A percentile compares a stretch with the other conserved stretches of the same genome.
phyloP scores from a whole-genome alignment of 768 basidiomycete species.

The Serpula lacrymans region DNA sequence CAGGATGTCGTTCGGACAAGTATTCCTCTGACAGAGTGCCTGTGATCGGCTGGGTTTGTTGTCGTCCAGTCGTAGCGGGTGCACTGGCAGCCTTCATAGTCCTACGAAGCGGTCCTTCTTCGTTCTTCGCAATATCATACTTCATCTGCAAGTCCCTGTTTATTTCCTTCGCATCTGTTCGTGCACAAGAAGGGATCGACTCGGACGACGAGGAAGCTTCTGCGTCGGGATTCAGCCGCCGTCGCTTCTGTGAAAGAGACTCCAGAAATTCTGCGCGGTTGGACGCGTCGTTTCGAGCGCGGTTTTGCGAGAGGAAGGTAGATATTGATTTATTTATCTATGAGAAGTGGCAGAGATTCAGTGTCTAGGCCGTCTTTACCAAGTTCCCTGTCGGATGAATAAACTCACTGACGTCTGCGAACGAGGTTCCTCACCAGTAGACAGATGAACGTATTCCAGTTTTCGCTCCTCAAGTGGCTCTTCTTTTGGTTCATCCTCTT shows the following conservation, averaged over 20 bases:
- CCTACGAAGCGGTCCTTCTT: slow-evolving; percentile 68
- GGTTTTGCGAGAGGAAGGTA: slow-evolving; percentile 63
- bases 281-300: slow-evolving; percentile 70
- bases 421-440: slow-evolving; percentile 43
- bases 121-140: slow-evolving; percentile 85
- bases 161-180: slow-evolving; percentile 66
- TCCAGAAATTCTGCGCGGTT: slow-evolving; percentile 75
- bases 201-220: slow-evolving; percentile 23
- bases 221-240: slow-evolving; percentile 34
- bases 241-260: slow-evolving; percentile 53
- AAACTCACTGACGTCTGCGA: slow-evolving; percentile 58
- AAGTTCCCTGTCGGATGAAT: too few species aligned
- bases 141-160: slow-evolving; percentile 80
- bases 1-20: slow-evolving; percentile 51
- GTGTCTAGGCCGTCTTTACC: background rate
- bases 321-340: slow-evolving; percentile 74
- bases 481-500: slow-evolving; percentile 18
- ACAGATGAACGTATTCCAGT: slow-evolving; percentile 53
- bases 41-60: slow-evolving; percentile 1
- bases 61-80: slow-evolving; percentile 10
- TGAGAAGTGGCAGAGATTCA: slow-evolving; percentile 3
- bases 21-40: slow-evolving; percentile 20
- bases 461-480: slow-evolving; percentile 64
- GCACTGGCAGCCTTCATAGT: slow-evolving; percentile 40
- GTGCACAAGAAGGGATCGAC: slow-evolving; percentile 57